Conservation (phyloP, 768 basidiomycete genomes). For the Tricholoma sp. region DNA sequence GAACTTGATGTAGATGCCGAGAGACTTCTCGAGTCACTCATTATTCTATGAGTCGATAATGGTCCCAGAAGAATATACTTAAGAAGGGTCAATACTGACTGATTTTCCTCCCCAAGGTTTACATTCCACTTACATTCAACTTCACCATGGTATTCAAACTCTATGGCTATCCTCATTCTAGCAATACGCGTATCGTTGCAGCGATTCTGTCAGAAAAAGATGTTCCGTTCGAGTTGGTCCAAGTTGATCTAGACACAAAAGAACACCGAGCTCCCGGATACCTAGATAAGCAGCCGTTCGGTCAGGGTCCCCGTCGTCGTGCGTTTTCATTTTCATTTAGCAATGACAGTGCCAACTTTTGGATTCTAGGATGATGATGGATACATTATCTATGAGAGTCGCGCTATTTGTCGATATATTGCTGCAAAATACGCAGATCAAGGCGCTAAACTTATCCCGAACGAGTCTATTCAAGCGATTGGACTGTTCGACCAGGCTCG, state of each 20-base stretch:
- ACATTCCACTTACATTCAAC: no score
- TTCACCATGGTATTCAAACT: no score
- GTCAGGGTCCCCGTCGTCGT: constrained; percentile 10
- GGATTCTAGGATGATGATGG: constrained; percentile 18
- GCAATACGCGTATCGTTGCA: no score
- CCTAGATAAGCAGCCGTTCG: constrained; percentile 11
- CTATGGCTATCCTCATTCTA: no score
- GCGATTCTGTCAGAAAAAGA: constrained; percentile 6
- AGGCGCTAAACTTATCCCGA: constrained; percentile 42
- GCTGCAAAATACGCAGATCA: constrained; percentile 39
- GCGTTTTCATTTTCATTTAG: background rate
- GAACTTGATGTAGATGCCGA: no score
- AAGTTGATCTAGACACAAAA: constrained; percentile 3
- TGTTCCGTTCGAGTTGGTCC: constrained; percentile 12
- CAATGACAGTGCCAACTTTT: no score
- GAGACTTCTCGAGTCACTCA: no score
- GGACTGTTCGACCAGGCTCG: constrained; percentile 27
- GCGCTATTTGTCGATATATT: constrained; percentile 51
- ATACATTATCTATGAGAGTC: constrained; percentile 48
- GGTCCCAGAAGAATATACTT: no score
- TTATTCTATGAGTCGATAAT: no score
- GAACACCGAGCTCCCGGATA: constrained; percentile 8
- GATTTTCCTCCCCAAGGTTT: no score
- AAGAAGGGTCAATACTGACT: no score
- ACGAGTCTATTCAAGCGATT: constrained; percentile 20